These are phyloP conservation scores for Macrotyloma uniflorum DNA, from an alignment of 306 rosid species.

Conservation along the genomic window DNA sequence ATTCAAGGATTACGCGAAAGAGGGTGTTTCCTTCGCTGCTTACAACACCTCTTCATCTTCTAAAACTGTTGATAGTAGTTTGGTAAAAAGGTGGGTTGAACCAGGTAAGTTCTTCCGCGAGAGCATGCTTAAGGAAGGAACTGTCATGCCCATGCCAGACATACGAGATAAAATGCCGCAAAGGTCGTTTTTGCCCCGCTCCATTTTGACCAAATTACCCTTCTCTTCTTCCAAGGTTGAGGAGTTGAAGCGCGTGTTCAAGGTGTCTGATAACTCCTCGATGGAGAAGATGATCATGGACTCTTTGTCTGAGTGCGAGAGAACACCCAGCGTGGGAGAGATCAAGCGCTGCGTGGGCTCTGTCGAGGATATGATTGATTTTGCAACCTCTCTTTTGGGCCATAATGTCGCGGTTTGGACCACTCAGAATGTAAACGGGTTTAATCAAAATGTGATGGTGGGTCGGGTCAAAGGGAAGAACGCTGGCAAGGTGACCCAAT, in stretches of 20 bases:
- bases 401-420: slow-evolving; percentile 58
- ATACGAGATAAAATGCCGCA: background rate
- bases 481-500: slow-evolving; percentile 68
- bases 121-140: slow-evolving; percentile 9
- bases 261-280: background rate
- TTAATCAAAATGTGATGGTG: slow-evolving; percentile 50
- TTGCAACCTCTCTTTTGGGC: slow-evolving; percentile 66
- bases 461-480: slow-evolving; percentile 65
- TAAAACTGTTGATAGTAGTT: background rate
- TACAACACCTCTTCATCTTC: background rate
- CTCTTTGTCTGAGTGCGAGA: slow-evolving; percentile 67
- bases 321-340: slow-evolving; percentile 73
- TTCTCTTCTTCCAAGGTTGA: background rate
- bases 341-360: slow-evolving; percentile 81
- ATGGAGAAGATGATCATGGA: slow-evolving; percentile 15
- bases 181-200: slow-evolving; percentile 10
- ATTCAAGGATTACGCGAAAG: background rate
- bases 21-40: background rate
- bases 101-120: slow-evolving; percentile 1
- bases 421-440: slow-evolving; percentile 62
- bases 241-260: background rate
- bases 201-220: background rate
- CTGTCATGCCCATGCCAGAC: background rate
- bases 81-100: slow-evolving; percentile 9
- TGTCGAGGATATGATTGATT: slow-evolving; percentile 82